Conservation (phyloP, 2,329 filamentous ascomycete species). For the Hyphodiscus sp. region DNA sequence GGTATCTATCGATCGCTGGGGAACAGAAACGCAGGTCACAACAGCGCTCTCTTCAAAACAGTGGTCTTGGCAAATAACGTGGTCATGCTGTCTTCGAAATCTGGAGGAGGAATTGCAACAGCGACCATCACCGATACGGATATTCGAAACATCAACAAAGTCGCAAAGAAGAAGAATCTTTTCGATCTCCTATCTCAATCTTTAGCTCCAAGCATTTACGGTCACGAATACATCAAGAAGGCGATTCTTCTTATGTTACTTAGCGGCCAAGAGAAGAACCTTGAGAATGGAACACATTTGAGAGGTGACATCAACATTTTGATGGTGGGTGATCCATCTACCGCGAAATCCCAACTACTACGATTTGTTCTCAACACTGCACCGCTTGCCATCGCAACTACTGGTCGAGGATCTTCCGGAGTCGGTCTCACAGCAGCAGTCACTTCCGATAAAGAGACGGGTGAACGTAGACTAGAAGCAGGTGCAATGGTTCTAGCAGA, state of each 20-base stretch:
- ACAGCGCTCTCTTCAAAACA: slow-evolving; percentile 91
- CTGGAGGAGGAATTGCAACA: slow-evolving; percentile 86
- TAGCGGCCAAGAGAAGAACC: slow-evolving; percentile 95
- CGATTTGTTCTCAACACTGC: slow-evolving; percentile 97
- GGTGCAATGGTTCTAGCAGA: slow-evolving; percentile 99
- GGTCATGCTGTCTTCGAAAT: slow-evolving; percentile 90
- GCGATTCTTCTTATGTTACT: slow-evolving; percentile 93
- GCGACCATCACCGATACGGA: slow-evolving; percentile 92
- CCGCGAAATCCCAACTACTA: slow-evolving; percentile 95
- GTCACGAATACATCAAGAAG: slow-evolving; percentile 96
- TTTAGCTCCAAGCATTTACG: slow-evolving; percentile 91
- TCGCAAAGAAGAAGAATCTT: slow-evolving; percentile 88
- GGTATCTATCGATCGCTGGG: slow-evolving; percentile 91
- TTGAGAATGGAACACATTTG: slow-evolving; percentile 95
- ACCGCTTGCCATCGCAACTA: slow-evolving; percentile 92
- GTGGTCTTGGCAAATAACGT: slow-evolving; percentile 91
- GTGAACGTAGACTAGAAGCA: slow-evolving; percentile 87
- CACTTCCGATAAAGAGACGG: slow-evolving; percentile 94
- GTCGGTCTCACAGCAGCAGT: slow-evolving; percentile 97
- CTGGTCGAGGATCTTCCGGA: slow-evolving; percentile 90
- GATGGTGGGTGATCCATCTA: slow-evolving; percentile 98
- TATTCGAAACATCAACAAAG: slow-evolving; percentile 97
- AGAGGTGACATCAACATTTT: slow-evolving; percentile 98
- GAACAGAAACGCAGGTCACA: slow-evolving; percentile 85
- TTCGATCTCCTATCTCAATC: slow-evolving; percentile 92